Percentiles rank a stretch among this genome's conserved stretches.
phyloP scores from a whole-genome alignment of 805 yeast genomes.

The Candida mattraensis region DNA sequence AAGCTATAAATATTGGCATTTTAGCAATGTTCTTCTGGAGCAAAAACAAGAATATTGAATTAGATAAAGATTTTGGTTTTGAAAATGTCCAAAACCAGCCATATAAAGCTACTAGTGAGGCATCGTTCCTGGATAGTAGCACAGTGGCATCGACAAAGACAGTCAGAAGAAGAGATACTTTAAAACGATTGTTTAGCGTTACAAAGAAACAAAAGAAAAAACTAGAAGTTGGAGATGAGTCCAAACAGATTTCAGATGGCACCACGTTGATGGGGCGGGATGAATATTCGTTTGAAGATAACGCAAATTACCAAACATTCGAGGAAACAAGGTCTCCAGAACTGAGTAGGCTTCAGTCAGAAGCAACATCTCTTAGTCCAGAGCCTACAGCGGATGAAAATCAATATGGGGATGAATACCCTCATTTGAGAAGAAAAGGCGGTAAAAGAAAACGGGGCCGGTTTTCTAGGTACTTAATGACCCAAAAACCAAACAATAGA shows the following conservation, averaged over 20 bases:
- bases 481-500: conserved; percentile 3
- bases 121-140: conserved; percentile 4
- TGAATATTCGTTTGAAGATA: too few relatives aligned
- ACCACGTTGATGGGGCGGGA: neutral
- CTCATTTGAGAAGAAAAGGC: conserved; percentile 13
- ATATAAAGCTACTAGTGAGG: conserved; percentile 2
- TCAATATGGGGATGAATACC: conserved; percentile 7
- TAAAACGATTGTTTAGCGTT: conserved; percentile 11
- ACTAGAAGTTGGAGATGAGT: conserved; percentile 1
- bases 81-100: too few relatives aligned
- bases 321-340: too few relatives aligned
- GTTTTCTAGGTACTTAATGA: conserved; percentile 8
- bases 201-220: conserved; percentile 5
- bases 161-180: conserved; percentile 6
- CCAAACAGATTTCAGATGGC: neutral
- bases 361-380: neutral
- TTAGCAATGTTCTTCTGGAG: conserved; percentile 7
- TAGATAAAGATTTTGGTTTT: neutral
- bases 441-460: conserved; percentile 10
- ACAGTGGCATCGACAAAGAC: conserved; percentile 12
- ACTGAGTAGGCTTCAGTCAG: neutral
- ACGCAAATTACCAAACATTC: too few relatives aligned
- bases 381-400: neutral
- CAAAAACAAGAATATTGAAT: conserved; percentile 1
- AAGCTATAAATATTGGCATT: conserved; percentile 9